phyloP scores from a whole-genome alignment of 73 alveolate genomes.

The Symbiodinium natans region DNA sequence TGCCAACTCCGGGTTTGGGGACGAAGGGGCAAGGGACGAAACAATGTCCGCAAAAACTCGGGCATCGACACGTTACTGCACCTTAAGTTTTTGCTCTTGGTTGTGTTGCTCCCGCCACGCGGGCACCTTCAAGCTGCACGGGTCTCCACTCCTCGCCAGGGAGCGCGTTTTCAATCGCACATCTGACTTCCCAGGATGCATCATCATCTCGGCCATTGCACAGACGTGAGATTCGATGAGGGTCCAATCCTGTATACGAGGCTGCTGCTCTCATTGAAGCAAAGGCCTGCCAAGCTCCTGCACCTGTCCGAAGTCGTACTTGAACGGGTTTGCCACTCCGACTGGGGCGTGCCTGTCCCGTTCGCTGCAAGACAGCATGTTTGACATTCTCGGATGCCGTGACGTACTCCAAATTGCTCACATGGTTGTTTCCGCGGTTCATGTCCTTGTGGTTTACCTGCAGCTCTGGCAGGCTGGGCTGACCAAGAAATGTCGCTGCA shows the following conservation, averaged over 20 bases:
- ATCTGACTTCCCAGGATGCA: not conserved
- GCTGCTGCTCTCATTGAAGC: not conserved
- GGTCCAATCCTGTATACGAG: not conserved
- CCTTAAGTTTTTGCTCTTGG: no score
- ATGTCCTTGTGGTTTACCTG: slow-evolving; percentile 50
- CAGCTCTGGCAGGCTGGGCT: not conserved
- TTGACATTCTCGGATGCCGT: not conserved
- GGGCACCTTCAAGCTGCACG: not conserved
- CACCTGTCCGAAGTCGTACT: no score
- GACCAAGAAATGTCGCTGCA: not conserved
- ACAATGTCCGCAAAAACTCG: no score
- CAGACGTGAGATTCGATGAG: not conserved
- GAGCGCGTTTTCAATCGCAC: not conserved
- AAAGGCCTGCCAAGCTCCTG: not conserved
- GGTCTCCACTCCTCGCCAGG: slow-evolving; percentile 25
- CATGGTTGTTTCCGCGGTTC: not conserved
- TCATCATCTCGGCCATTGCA: not conserved
- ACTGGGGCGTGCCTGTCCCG: not conserved
- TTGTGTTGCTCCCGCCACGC: no score
- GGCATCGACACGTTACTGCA: no score
- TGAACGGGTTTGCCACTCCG: no score
- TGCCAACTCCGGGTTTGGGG: no score
- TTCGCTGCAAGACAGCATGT: not conserved
- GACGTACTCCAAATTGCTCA: not conserved
- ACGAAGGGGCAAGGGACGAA: no score